phyloP scores from a whole-genome alignment of 1,284 basidiomycete genomes.

The Cutaneotrichosporon sp. region DNA sequence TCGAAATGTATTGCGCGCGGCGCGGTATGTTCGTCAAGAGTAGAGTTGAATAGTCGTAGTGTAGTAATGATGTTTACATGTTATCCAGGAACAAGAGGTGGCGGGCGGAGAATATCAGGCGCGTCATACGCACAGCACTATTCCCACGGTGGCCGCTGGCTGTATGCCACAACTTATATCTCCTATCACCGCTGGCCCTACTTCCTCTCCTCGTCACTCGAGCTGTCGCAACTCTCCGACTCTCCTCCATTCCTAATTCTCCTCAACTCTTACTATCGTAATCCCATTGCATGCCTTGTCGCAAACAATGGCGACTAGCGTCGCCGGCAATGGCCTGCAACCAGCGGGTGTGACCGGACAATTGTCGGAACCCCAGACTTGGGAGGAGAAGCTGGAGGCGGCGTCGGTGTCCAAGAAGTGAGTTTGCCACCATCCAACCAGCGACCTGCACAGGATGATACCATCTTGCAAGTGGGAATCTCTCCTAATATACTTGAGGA shows the following conservation, averaged over 20 bases:
- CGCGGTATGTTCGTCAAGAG: no score
- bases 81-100: no score
- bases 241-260: no score
- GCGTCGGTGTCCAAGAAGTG: slow-evolving; percentile 53
- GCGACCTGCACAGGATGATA: slow-evolving; percentile 48
- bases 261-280: background rate
- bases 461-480: slow-evolving; percentile 57
- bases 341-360: slow-evolving; percentile 4
- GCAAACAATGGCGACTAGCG: slow-evolving; percentile 14
- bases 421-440: slow-evolving; percentile 29
- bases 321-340: slow-evolving; percentile 9
- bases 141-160: no score
- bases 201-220: no score
- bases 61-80: no score
- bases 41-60: no score
- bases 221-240: background rate
- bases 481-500: slow-evolving; percentile 56
- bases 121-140: no score
- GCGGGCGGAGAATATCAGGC: no score
- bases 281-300: slow-evolving; percentile 3
- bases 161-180: no score
- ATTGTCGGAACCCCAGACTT: slow-evolving; percentile 29
- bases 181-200: no score
- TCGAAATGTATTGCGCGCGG: no score
- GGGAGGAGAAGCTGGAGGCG: slow-evolving; percentile 51